Evolutionary conservation across 306 rosid genomes (phyloP).

Genomic region (Coriaria nepalensis): DNA sequence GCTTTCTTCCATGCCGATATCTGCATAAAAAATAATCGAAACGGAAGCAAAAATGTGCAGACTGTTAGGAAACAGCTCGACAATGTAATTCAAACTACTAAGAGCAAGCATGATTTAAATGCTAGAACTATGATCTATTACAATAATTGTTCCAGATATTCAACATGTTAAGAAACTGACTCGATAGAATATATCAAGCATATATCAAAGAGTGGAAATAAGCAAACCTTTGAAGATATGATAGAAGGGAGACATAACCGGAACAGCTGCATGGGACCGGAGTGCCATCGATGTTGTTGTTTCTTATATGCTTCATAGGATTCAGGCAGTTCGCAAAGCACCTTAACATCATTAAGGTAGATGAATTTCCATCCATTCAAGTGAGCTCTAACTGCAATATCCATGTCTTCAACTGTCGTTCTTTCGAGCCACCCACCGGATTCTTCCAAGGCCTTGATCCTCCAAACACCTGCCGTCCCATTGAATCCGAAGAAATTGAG

Average conservation of each 20-base stretch:
- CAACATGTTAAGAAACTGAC: too few species aligned
- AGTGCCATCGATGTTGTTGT: slow-evolving; percentile 98
- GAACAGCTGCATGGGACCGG: slow-evolving; percentile 99
- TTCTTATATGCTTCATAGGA: slow-evolving; percentile 95
- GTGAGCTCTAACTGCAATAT: slow-evolving; percentile 92
- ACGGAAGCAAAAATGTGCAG: not conserved
- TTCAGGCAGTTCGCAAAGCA: slow-evolving; percentile 86
- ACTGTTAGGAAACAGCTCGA: too few species aligned
- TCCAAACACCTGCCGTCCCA: slow-evolving; percentile 98
- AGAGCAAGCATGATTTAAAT: too few species aligned
- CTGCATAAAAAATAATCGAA: slow-evolving; percentile 33
- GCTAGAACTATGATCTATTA: too few species aligned
- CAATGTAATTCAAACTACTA: too few species aligned
- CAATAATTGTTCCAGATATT: too few species aligned
- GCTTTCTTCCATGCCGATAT: slow-evolving; percentile 70
- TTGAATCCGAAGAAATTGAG: slow-evolving; percentile 95
- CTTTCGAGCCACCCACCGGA: slow-evolving; percentile 98
- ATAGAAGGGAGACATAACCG: slow-evolving; percentile 79
- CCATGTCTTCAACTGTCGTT: slow-evolving; percentile 98
- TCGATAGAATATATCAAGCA: too few species aligned
- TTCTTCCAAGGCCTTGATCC: slow-evolving; percentile 82
- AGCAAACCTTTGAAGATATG: slow-evolving; percentile 56
- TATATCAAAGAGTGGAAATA: not conserved
- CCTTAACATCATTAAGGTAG: slow-evolving; percentile 87
- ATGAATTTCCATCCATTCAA: slow-evolving; percentile 89